Conservation (phyloP, 768 basidiomycete species). For the Hygrophorus russula region DNA sequence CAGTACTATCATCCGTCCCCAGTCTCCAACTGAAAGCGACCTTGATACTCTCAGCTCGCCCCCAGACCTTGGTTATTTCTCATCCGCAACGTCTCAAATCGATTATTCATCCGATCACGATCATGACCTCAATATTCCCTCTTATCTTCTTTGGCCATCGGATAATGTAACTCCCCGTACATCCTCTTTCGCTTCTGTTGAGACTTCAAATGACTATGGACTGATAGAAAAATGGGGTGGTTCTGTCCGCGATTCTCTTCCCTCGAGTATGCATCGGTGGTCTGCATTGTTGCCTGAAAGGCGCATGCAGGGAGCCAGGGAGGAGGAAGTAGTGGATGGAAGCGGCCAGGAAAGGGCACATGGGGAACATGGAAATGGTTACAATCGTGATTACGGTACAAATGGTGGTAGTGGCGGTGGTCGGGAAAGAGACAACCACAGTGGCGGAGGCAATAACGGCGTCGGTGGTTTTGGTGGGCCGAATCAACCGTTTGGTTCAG, state of each 20-base stretch:
- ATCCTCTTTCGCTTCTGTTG: conserved; percentile 9
- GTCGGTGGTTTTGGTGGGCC: conserved; percentile 11
- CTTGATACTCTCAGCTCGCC: conserved; percentile 16
- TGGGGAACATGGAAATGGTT: conserved; percentile 4
- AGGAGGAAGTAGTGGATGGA: conserved; percentile 15
- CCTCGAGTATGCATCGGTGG: no score
- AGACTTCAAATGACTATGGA: conserved; percentile 1
- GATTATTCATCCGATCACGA: conserved; percentile 10
- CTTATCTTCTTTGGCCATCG: conserved; percentile 12
- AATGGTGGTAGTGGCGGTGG: conserved; percentile 4
- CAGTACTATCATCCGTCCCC: conserved; percentile 6
- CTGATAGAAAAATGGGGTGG: no score
- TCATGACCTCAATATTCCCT: conserved; percentile 12
- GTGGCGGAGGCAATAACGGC: conserved; percentile 9
- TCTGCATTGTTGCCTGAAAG: no score
- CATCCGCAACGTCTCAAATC: conserved; percentile 9
- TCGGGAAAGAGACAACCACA: conserved; percentile 5
- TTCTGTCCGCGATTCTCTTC: no score
- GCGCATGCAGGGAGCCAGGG: conserved; percentile 5
- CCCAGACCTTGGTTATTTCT: conserved; percentile 14
- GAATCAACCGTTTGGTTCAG: conserved; percentile 8
- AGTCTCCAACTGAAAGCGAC: conserved; percentile 16
- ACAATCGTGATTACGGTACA: conserved; percentile 5
- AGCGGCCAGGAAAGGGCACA: conserved; percentile 15
- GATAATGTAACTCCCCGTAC: conserved; percentile 2